These are phyloP conservation scores for Xerocomellus amylosporus DNA, from an alignment of 768 basidiomycete genomes.

Conservation along the genomic window DNA sequence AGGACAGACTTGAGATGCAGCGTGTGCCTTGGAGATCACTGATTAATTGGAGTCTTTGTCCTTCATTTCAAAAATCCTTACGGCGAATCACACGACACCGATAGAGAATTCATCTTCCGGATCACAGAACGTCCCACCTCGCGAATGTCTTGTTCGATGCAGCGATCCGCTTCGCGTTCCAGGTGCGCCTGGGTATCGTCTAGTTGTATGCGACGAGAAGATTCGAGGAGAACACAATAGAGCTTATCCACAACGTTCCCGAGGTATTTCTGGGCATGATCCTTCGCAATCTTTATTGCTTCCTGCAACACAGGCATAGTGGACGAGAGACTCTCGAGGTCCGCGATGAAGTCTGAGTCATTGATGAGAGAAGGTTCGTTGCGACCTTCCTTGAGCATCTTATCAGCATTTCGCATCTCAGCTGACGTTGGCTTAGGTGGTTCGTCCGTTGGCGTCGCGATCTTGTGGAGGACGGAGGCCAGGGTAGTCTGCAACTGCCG, in stretches of 20 bases:
- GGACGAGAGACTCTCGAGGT: constrained; percentile 16
- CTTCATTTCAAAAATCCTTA: constrained; percentile 1
- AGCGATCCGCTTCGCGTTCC: constrained; percentile 10
- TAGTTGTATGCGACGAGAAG: constrained; percentile 12
- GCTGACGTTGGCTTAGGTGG: constrained; percentile 9
- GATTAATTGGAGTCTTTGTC: background rate
- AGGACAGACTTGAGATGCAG: constrained; percentile 12
- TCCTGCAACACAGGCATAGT: constrained; percentile 18
- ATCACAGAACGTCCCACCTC: constrained; percentile 10
- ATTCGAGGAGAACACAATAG: constrained; percentile 9
- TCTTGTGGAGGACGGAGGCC: constrained; percentile 16
- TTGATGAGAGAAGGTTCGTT: constrained; percentile 18
- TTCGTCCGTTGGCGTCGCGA: background rate
- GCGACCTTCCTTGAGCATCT: constrained; percentile 22
- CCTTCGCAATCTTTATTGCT: constrained; percentile 5
- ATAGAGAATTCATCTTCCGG: constrained; percentile 18
- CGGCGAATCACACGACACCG: constrained; percentile 16
- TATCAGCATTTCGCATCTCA: constrained; percentile 14
- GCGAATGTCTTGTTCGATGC: constrained; percentile 15
- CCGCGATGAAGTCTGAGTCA: constrained; percentile 22
- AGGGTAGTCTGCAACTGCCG: constrained; percentile 10
- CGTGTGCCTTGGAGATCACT: constrained; percentile 10
- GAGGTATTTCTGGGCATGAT: constrained; percentile 20
- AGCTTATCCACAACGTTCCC: constrained; percentile 16
- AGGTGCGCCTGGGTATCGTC: constrained; percentile 18